phyloP scores from a whole-genome alignment of 306 rosid species.

The Rosa multiflora region DNA sequence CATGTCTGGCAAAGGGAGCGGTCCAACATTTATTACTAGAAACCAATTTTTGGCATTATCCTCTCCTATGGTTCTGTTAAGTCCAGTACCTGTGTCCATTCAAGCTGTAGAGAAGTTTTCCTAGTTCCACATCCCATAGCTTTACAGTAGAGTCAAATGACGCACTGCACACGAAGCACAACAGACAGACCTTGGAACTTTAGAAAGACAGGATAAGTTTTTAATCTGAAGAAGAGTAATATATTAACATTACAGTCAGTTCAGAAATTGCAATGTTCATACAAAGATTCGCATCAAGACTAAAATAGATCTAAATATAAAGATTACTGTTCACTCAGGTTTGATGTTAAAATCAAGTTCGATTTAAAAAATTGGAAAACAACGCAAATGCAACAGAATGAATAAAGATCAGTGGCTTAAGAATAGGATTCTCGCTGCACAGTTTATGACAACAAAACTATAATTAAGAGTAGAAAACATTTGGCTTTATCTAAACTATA shows the following conservation, averaged over 20 bases:
- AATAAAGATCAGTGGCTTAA: conserved; percentile 6
- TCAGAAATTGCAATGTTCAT: background rate
- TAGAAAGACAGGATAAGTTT: background rate
- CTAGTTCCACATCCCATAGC: conserved; percentile 84
- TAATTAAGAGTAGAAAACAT: background rate
- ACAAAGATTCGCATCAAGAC: background rate
- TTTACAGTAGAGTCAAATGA: conserved; percentile 90
- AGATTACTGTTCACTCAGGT: background rate
- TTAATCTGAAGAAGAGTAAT: background rate
- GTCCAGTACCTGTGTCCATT: conserved; percentile 75
- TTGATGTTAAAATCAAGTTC: background rate
- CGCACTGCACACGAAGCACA: conserved; percentile 54
- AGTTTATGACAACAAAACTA: background rate
- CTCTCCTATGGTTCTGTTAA: background rate
- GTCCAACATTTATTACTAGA: background rate
- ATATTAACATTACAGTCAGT: background rate
- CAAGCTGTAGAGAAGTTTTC: conserved; percentile 73
- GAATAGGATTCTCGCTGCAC: too few relatives aligned
- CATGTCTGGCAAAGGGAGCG: background rate
- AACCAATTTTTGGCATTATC: background rate
- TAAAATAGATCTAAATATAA: background rate
- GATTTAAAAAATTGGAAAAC: background rate
- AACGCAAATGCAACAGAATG: background rate
- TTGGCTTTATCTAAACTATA: background rate
- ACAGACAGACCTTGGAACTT: conserved; percentile 6